phyloP scores from a whole-genome alignment of 2,329 filamentous ascomycete species.

The Fonsecaea nubica region DNA sequence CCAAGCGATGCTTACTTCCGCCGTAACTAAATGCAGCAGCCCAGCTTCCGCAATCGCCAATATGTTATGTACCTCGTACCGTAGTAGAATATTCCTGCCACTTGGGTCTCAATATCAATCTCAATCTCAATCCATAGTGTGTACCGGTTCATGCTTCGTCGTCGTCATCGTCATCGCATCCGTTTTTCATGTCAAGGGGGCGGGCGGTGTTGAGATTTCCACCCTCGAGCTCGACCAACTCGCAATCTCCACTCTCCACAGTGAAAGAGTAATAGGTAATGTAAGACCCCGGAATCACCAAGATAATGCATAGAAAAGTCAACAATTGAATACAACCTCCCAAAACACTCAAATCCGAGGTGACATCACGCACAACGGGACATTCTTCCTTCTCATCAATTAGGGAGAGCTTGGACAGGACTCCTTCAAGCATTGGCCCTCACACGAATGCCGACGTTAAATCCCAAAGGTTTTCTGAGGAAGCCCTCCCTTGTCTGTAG shows the following conservation, averaged over 20 bases:
- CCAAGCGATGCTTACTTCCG: no score
- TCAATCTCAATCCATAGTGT: neutral
- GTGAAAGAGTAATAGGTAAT: neutral
- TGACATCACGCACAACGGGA: neutral
- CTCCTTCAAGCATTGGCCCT: slow-evolving; percentile 41
- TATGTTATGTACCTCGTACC: neutral
- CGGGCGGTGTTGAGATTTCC: neutral
- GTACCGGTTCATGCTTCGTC: neutral
- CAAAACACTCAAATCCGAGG: neutral
- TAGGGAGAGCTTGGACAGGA: neutral
- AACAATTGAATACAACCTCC: neutral
- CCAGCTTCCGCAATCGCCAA: no score
- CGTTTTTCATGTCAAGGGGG: neutral
- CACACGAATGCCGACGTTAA: slow-evolving; percentile 69
- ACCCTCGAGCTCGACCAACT: neutral
- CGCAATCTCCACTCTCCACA: neutral
- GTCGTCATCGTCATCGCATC: neutral
- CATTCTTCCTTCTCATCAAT: neutral
- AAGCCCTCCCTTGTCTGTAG: slow-evolving; percentile 83
- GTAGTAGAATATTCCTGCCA: neutral
- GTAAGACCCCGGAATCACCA: neutral
- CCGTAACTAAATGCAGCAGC: no score
- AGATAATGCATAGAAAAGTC: neutral
- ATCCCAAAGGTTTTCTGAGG: slow-evolving; percentile 75
- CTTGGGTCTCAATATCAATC: neutral